Evolutionary conservation across 1,284 basidiomycete genomes (phyloP), one percentile per base, ranked within the genome.

Genomic region (Cryptococcus wingfieldii): DNA sequence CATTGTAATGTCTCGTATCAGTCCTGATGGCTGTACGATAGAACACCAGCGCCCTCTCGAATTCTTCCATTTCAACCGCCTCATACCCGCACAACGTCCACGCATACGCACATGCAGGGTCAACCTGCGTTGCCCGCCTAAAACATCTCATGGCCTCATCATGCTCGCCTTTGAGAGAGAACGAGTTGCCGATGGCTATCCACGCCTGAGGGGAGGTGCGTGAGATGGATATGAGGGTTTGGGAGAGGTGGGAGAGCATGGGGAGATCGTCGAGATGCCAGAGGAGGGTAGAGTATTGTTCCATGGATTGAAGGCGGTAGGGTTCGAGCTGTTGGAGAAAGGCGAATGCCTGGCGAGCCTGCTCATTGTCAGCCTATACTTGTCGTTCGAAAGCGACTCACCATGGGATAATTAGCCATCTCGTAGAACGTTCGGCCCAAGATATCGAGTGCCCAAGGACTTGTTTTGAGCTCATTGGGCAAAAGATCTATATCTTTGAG

Each of bases 41-140:
- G 79, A 90, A 93, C 55, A 82, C 84, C 65, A 92, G 84, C 31
- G 92, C 91, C 74, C 88, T 86, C 67, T 92, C 88, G 63, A 89
- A 82, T 79, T 97, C 91, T 68, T 96, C 92, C 77, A 95, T 89
- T 58, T 77, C 76, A 64, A 94, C 84, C 44, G 87, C 89, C 81
- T 97, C 93, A 77, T 96, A 92, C 47, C 94, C 93, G 68, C 89
- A 90, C 60, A 97, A 80, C 23, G 91, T 95, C 79, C 89, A 93
- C 56, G 91, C 90, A 74, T 96, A 95, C 56, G 90, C 88, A 77
- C 87, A 91, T 9, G 82, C 81, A 9, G 88, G 85, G 71, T 91
- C 89, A 68, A 94, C 77, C 74, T 90, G 86, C 19, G 86, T 83
- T 45, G 93, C 93, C 55, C 93, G 85, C 56, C 86, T 83, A 78